These are phyloP conservation scores for Cocos nucifera DNA, from an alignment of 176 grass and related monocot species.

Conservation along the genomic window DNA sequence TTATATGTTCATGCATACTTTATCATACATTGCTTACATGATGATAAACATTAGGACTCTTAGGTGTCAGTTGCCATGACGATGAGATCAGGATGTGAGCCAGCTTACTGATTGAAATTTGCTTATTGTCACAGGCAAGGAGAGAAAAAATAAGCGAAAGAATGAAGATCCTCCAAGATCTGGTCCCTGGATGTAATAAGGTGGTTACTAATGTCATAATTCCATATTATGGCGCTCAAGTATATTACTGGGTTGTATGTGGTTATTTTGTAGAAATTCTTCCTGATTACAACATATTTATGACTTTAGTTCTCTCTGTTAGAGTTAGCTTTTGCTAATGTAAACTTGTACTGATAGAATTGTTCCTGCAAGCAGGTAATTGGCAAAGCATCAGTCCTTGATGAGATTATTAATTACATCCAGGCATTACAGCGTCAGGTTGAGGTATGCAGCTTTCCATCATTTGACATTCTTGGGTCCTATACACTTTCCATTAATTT, in stretches of 20 bases:
- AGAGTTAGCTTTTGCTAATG: background rate
- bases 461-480: conserved; percentile 7
- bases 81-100: background rate
- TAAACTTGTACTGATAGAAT: conserved; percentile 2
- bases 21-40: too few species aligned
- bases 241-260: too few species aligned
- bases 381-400: conserved; percentile 88
- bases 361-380: conserved; percentile 55
- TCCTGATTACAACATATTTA: too few species aligned
- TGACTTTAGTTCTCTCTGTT: too few species aligned
- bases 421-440: conserved; percentile 88
- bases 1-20: too few species aligned
- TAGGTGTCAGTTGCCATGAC: background rate
- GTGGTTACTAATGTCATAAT: conserved; percentile 34
- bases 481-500: background rate
- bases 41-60: too few species aligned
- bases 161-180: conserved; percentile 97
- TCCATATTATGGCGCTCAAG: too few species aligned
- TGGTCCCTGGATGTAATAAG: conserved; percentile 95
- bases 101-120: conserved; percentile 15
- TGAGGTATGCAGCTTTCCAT: conserved; percentile 47
- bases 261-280: too few species aligned
- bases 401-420: conserved; percentile 98
- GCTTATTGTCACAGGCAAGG: conserved; percentile 49
- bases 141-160: conserved; percentile 97